A percentile compares a stretch with the other conserved stretches of the same genome.
These are phyloP conservation scores for Ramalina peruviana DNA, from an alignment of 495 filamentous ascomycete genomes.

Conservation along the genomic window DNA sequence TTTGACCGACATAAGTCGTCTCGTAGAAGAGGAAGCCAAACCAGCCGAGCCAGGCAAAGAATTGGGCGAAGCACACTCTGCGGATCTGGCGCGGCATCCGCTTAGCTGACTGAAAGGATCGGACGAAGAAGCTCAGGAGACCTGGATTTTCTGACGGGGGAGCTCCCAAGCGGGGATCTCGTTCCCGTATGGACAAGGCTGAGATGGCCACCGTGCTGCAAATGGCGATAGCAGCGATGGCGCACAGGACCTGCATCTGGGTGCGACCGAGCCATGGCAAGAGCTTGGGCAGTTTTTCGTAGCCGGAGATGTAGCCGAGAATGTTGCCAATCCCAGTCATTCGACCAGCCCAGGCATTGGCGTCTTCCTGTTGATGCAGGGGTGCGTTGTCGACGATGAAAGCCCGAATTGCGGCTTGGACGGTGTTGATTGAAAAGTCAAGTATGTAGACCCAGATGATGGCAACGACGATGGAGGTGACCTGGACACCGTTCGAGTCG, in stretches of 20 bases:
- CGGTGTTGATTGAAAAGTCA: conserved; percentile 88
- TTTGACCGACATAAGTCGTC: conserved; percentile 79
- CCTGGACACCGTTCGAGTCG: conserved; percentile 44
- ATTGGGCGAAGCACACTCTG: conserved; percentile 73
- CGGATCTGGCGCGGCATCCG: conserved; percentile 64
- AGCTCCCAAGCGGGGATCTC: conserved; percentile 62
- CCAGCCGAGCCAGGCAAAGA: conserved; percentile 88
- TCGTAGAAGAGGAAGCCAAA: conserved; percentile 92
- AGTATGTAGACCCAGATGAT: conserved; percentile 75
- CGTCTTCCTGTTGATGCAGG: conserved; percentile 75
- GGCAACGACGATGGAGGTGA: conserved; percentile 51
- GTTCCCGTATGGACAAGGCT: conserved; percentile 51
- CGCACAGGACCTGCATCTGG: conserved; percentile 82
- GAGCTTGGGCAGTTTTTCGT: conserved; percentile 53
- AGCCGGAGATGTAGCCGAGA: conserved; percentile 69
- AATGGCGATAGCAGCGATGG: conserved; percentile 61
- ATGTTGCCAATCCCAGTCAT: conserved; percentile 77
- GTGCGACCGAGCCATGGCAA: conserved; percentile 67
- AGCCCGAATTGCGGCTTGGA: conserved; percentile 76
- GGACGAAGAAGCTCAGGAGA: conserved; percentile 62
- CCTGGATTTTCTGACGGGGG: conserved; percentile 43
- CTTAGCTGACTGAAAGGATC: conserved; percentile 60
- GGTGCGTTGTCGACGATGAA: conserved; percentile 87
- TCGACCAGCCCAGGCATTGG: conserved; percentile 78
- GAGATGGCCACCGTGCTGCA: conserved; percentile 51